These are phyloP conservation scores for Symbiotaphrina buchneri DNA, from an alignment of 495 filamentous ascomycete genomes.

Conservation along the genomic window DNA sequence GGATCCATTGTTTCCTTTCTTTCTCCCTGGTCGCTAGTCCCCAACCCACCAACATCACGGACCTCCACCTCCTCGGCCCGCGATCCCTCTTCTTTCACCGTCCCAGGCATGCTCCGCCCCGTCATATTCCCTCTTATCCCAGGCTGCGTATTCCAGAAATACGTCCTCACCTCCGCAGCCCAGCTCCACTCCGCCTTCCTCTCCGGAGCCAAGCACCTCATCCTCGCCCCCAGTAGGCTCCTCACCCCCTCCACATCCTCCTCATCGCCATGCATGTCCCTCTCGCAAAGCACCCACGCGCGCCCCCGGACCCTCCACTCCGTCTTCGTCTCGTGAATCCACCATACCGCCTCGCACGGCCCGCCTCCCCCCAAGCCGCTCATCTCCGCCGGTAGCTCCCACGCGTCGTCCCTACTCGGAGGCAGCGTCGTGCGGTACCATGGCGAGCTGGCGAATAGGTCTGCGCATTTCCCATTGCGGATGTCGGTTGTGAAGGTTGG, in stretches of 20 bases:
- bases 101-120: not conserved
- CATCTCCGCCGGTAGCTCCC: constrained; percentile 13
- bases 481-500: constrained; percentile 71
- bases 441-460: constrained; percentile 31
- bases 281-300: constrained; percentile 22
- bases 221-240: constrained; percentile 22
- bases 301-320: constrained; percentile 72
- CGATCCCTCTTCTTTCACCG: not conserved
- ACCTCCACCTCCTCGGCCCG: constrained; percentile 22
- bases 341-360: constrained; percentile 64
- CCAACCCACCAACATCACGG: too few species aligned
- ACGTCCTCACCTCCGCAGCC: constrained; percentile 52
- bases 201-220: constrained; percentile 1
- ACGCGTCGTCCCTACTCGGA: constrained; percentile 14
- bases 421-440: too few species aligned
- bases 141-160: constrained; percentile 74
- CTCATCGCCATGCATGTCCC: constrained; percentile 19
- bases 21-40: constrained; percentile 13
- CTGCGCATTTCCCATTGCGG: constrained; percentile 58
- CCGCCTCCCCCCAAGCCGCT: constrained; percentile 38
- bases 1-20: constrained; percentile 49
- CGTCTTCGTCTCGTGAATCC: constrained; percentile 40
- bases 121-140: constrained; percentile 17
- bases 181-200: constrained; percentile 18
- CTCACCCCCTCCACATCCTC: constrained; percentile 18